Evolutionary conservation across 208 protist species (phyloP).

Genomic region (Crithidia fasciculata): DNA sequence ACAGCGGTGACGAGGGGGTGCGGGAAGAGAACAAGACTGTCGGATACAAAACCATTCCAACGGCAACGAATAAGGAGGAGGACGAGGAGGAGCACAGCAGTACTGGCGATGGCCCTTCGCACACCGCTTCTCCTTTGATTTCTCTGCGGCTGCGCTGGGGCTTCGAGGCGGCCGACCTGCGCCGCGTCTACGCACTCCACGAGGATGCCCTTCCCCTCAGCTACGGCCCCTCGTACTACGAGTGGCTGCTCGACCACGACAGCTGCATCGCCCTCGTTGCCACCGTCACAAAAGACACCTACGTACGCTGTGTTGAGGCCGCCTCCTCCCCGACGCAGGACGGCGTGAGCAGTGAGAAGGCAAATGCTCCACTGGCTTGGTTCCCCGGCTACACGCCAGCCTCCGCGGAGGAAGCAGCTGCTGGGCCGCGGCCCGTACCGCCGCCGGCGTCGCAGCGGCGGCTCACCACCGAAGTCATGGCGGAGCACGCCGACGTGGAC

Average conservation of each 20-base stretch:
- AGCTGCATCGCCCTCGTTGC: conserved; percentile 52
- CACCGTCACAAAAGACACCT: conserved; percentile 36
- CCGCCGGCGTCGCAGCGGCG: conserved; percentile 21
- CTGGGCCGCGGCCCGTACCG: background rate
- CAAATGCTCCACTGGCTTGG: conserved; percentile 1
- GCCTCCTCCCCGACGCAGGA: background rate
- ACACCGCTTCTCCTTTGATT: background rate
- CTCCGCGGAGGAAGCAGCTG: background rate
- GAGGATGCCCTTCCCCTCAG: conserved; percentile 59
- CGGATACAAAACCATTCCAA: background rate
- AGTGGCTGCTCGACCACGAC: conserved; percentile 47
- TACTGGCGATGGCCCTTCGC: background rate
- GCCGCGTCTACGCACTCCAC: conserved; percentile 54
- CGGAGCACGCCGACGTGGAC: conserved; percentile 20
- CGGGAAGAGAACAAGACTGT: conserved; percentile 1
- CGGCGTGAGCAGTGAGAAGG: background rate
- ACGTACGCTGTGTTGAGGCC: background rate
- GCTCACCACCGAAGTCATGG: conserved; percentile 10
- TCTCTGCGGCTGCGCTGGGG: conserved; percentile 73
- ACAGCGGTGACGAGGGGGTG: background rate
- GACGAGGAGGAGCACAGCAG: background rate
- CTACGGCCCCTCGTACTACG: conserved; percentile 65
- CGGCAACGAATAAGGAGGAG: background rate
- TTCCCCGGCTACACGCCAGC: conserved; percentile 12
- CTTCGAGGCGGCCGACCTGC: conserved; percentile 45